Conservation (phyloP, 495 filamentous ascomycete genomes). For the Rhizodiscina lignyota region DNA sequence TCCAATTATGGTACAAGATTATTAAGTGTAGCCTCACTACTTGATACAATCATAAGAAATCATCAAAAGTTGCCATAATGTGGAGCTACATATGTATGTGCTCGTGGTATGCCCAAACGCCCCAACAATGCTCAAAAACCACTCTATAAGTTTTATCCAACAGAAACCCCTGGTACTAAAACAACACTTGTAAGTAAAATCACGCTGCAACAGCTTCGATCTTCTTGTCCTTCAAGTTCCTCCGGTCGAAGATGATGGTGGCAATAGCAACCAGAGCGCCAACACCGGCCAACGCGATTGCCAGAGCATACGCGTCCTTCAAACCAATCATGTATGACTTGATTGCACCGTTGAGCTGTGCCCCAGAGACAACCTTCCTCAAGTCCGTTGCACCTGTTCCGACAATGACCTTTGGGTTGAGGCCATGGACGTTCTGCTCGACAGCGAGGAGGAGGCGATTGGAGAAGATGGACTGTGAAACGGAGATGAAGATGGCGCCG, state of each 20-base stretch:
- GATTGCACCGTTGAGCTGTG: conserved; percentile 37
- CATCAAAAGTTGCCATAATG: too few species aligned
- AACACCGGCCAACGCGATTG: conserved; percentile 19
- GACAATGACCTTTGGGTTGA: conserved; percentile 27
- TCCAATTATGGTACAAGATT: too few species aligned
- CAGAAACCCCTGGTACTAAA: too few species aligned
- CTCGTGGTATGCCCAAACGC: too few species aligned
- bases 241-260: background rate
- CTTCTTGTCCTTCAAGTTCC: background rate
- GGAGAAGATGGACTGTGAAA: conserved; percentile 11
- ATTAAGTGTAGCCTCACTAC: too few species aligned
- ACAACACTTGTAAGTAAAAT: background rate
- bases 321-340: conserved; percentile 42
- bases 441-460: conserved; percentile 11
- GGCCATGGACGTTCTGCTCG: conserved; percentile 18
- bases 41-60: too few species aligned
- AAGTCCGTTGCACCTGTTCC: conserved; percentile 35
- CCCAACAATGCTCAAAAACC: too few species aligned
- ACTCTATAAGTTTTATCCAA: too few species aligned
- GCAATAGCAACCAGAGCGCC: conserved; percentile 3
- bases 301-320: conserved; percentile 28
- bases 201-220: background rate
- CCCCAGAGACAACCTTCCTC: conserved; percentile 25
- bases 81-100: too few species aligned
- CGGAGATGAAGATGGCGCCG: conserved; percentile 12